Conservation (phyloP, 2,329 filamentous ascomycete genomes). For the Aspergillus luchuensis region DNA sequence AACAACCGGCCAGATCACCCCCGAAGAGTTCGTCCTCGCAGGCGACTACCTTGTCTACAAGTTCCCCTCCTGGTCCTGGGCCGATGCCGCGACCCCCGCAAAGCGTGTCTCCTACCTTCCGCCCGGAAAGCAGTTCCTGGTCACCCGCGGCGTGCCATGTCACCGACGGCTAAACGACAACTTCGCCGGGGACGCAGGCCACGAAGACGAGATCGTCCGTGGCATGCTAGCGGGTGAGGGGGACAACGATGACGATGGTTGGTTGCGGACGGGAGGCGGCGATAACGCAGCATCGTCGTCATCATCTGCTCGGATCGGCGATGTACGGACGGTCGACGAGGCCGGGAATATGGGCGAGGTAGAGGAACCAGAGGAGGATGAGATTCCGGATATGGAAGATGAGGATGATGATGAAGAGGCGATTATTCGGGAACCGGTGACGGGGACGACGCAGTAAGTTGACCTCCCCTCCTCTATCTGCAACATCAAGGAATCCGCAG, state of each 20-base stretch:
- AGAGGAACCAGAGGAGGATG: constrained; percentile 60
- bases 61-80: constrained; percentile 98
- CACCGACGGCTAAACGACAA: constrained; percentile 88
- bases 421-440: constrained; percentile 76
- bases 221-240: constrained; percentile 65
- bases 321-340: constrained; percentile 87
- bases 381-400: constrained; percentile 98
- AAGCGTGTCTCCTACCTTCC: constrained; percentile 82
- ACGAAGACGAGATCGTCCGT: constrained; percentile 81
- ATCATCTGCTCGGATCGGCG: constrained; percentile 73
- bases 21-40: constrained; percentile 92
- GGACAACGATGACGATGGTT: constrained; percentile 79
- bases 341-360: constrained; percentile 82
- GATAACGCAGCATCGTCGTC: constrained; percentile 60
- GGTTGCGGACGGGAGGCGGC: constrained; percentile 80
- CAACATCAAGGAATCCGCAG: background rate
- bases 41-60: constrained; percentile 99
- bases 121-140: constrained; percentile 87
- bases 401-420: constrained; percentile 92
- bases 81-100: constrained; percentile 77
- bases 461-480: background rate
- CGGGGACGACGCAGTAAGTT: constrained; percentile 58
- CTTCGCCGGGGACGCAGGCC: constrained; percentile 84
- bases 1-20: constrained; percentile 90
- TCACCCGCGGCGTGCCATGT: constrained; percentile 93